Conservation (phyloP, 192 early-diverging fungal genomes). For the Blastocladiella britannica region DNA sequence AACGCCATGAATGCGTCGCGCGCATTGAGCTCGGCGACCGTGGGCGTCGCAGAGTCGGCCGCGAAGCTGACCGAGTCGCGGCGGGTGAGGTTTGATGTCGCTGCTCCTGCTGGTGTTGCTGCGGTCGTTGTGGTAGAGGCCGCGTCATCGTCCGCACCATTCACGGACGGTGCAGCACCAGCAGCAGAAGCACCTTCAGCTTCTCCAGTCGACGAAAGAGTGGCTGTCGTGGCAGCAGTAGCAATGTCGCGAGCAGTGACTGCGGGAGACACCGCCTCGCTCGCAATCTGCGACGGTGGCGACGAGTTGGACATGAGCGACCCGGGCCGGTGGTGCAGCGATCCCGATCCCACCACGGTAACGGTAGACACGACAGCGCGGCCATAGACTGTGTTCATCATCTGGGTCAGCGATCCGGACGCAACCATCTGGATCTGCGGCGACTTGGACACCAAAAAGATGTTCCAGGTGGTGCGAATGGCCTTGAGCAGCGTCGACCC, state of each 20-base stretch:
- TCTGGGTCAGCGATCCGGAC: slow-evolving; percentile 71
- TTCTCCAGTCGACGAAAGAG: not conserved
- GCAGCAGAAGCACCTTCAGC: too few species aligned
- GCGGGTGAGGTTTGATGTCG: too few species aligned
- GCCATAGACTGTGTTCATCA: slow-evolving; percentile 61
- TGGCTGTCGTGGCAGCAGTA: not conserved
- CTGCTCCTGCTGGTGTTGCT: too few species aligned
- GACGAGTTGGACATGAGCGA: not conserved
- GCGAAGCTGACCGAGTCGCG: not conserved
- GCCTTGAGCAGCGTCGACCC: slow-evolving; percentile 54
- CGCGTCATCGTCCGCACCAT: not conserved
- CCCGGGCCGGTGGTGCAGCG: not conserved
- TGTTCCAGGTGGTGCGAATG: slow-evolving; percentile 66
- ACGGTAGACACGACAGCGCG: slow-evolving; percentile 19
- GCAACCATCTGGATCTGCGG: slow-evolving; percentile 62
- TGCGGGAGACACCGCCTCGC: not conserved
- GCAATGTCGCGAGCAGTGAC: not conserved
- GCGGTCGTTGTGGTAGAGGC: too few species aligned
- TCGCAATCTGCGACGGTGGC: not conserved
- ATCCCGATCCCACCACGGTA: too few species aligned
- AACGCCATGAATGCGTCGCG: slow-evolving; percentile 62
- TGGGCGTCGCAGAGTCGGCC: not conserved
- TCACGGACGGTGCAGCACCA: not conserved
- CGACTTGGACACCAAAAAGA: slow-evolving; percentile 58
- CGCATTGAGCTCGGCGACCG: slow-evolving; percentile 8